A percentile compares a stretch with the other conserved stretches of the same genome.
These are phyloP conservation scores for Salix udensis DNA, from an alignment of 345 rosid genomes.

Conservation along the genomic window DNA sequence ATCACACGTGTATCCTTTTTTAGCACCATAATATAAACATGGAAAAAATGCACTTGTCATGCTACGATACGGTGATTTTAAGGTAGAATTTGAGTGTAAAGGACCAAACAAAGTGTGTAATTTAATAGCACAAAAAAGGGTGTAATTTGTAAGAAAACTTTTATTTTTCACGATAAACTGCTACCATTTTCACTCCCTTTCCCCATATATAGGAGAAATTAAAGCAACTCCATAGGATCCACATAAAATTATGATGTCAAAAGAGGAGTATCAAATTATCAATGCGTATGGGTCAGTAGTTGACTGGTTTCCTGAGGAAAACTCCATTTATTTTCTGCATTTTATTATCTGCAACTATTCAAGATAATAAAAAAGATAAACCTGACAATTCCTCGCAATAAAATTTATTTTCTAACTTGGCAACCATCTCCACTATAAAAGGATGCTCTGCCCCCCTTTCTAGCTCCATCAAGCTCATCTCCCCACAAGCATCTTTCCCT, in stretches of 20 bases:
- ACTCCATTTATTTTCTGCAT: constrained; percentile 18
- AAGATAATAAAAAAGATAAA: constrained; percentile 12
- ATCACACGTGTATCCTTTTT: background rate
- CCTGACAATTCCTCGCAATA: constrained; percentile 21
- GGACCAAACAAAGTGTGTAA: background rate
- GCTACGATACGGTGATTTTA: background rate
- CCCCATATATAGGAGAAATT: background rate
- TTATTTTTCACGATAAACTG: background rate
- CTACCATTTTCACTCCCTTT: background rate
- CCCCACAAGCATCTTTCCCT: constrained; percentile 22
- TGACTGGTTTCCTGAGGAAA: constrained; percentile 2
- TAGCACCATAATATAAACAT: background rate
- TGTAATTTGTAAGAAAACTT: background rate
- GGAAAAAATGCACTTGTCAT: background rate
- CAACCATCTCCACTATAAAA: constrained; percentile 40
- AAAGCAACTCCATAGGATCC: background rate
- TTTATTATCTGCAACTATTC: constrained; percentile 40
- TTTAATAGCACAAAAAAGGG: background rate
- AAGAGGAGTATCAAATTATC: background rate
- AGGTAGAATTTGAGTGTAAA: background rate
- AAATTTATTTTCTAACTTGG: constrained; percentile 23
- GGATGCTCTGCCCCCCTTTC: constrained; percentile 28
- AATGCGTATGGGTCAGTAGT: constrained; percentile 20
- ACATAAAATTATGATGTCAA: constrained; percentile 11
- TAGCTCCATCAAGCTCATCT: constrained; percentile 21